Percentiles rank a stretch among this genome's conserved stretches.
Evolutionary conservation across 306 rosid genomes (phyloP).

Genomic region (Morella rubra): DNA sequence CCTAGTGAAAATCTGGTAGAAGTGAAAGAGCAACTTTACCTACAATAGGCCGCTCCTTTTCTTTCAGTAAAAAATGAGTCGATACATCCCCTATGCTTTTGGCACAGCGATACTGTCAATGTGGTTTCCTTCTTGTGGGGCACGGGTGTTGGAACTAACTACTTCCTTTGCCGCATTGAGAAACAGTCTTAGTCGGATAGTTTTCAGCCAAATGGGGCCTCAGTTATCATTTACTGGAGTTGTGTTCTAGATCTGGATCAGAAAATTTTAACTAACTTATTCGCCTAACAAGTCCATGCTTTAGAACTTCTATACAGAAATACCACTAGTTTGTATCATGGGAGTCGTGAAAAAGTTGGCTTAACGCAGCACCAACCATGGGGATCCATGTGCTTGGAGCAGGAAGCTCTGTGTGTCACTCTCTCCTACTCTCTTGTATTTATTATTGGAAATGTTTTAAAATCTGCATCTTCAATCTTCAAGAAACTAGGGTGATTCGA

Average conservation of each 20-base stretch:
- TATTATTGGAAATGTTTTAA: not conserved
- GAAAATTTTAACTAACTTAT: not conserved
- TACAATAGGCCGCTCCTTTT: not conserved
- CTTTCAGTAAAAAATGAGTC: not conserved
- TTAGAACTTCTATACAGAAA: not conserved
- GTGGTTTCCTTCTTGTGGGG: constrained; percentile 2
- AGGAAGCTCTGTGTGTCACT: too few relatives aligned
- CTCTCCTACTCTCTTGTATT: too few relatives aligned
- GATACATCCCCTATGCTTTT: not conserved
- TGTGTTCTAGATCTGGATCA: not conserved
- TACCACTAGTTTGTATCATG: not conserved
- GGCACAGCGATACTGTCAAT: not conserved
- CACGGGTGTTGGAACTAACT: not conserved
- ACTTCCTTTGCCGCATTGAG: not conserved
- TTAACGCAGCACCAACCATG: not conserved
- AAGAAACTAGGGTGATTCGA: not conserved
- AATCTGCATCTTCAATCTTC: not conserved
- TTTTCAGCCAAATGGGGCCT: not conserved
- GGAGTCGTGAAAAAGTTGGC: not conserved
- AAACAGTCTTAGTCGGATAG: not conserved
- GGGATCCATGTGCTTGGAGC: not conserved
- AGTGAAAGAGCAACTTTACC: not conserved
- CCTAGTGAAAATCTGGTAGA: constrained; percentile 22
- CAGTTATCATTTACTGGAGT: not conserved
- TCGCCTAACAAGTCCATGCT: not conserved